Evolutionary conservation across 2,329 filamentous ascomycete species (phyloP), one percentile per base, ranked within the genome.

Genomic region (Alternaria rosae): DNA sequence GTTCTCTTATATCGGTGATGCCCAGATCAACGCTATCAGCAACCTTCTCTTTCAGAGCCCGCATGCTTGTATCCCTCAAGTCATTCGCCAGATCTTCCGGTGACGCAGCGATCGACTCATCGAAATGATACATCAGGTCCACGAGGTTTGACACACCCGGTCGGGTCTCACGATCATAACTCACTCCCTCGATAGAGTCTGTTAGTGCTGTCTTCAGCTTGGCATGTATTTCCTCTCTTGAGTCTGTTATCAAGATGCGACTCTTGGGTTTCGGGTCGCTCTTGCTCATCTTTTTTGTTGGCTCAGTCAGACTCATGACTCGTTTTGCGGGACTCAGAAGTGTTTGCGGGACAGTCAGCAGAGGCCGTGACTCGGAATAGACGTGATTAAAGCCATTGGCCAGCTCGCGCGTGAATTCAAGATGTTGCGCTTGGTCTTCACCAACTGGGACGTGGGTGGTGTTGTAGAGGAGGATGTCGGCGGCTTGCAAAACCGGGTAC

Each of bases 381-480:
- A 92, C 86, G 41, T 92, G 85, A 79, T 98, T 97, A 82, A 99
- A 98, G 75, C 91, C 92, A 62, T 88, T 90, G 9, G 91, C 95
- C 65, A 93, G 91, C 76, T 96, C 90, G 54, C 95, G 87, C 1
- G 94, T 89, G 76, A 98, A 97, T 77, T 99, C 95, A 21, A 99
- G 87, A 80, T 99, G 95, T 73, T 99, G 95, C 58, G 85, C 85
- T 80, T 99, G 95, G 78, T 99, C 95, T 69, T 96, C 92, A n/a
- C 95, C 95, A 2, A 99, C 94, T 11, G 95, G 95, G 23, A 99
- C 94, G 80, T 97, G 92, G 1, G 94, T 97, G 64, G 94, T 91
- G 69, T 91, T 91, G 70, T 59, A 94, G 8, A 98, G 87, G 38
- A 98, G 85, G 50, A 99, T 92, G 79, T 99, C 95, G 44, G 95